Conservation (phyloP, 176 grass and related monocot species). For the Zizania latifolia region DNA sequence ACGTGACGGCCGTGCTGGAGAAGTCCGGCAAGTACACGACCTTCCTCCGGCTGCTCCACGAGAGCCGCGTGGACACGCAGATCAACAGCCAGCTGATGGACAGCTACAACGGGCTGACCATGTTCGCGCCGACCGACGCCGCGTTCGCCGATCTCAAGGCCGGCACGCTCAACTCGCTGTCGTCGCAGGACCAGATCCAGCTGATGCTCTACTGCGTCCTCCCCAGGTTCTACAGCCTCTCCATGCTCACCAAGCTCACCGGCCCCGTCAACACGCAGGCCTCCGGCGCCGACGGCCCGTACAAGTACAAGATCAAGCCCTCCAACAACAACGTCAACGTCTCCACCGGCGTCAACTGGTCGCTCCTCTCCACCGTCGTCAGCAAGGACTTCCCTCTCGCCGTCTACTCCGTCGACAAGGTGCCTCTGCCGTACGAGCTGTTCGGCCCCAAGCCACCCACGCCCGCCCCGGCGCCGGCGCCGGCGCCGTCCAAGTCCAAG, state of each 20-base stretch:
- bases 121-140: slow-evolving; percentile 71
- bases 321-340: slow-evolving; percentile 40
- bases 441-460: slow-evolving; percentile 69
- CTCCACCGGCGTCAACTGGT: slow-evolving; percentile 64
- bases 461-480: slow-evolving; percentile 23
- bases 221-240: slow-evolving; percentile 49
- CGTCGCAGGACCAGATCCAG: slow-evolving; percentile 65
- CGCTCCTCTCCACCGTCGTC: slow-evolving; percentile 33
- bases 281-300: slow-evolving; percentile 51
- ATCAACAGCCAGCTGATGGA: slow-evolving; percentile 82
- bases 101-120: slow-evolving; percentile 67
- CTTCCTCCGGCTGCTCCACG: slow-evolving; percentile 43
- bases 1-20: slow-evolving; percentile 51
- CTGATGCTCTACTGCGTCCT: slow-evolving; percentile 75
- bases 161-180: slow-evolving; percentile 58
- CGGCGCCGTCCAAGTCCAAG: slow-evolving; percentile 37
- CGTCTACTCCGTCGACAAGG: slow-evolving; percentile 60
- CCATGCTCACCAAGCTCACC: slow-evolving; percentile 41
- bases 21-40: slow-evolving; percentile 50
- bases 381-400: slow-evolving; percentile 54
- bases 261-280: slow-evolving; percentile 73
- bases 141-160: slow-evolving; percentile 58
- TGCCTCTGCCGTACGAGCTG: slow-evolving; percentile 63
- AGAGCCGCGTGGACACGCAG: slow-evolving; percentile 63
- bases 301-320: slow-evolving; percentile 50